Evolutionary conservation across 2,329 filamentous ascomycete genomes (phyloP).

Genomic region (Paecilomyces sp.): DNA sequence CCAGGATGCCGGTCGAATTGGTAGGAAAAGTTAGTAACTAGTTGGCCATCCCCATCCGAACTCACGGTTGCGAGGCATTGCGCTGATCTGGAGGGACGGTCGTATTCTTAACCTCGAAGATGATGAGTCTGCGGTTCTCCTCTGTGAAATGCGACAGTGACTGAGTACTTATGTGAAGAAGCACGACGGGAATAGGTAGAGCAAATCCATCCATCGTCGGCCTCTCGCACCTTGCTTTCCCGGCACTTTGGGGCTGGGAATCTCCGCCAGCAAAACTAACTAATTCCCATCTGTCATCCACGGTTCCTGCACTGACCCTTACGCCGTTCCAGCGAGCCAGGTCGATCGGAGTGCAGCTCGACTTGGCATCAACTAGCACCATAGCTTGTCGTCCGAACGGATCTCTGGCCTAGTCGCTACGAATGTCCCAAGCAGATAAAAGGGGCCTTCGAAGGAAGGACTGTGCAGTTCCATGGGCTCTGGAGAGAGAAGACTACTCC

Average conservation of each 20-base stretch:
- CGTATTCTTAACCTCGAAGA: too few relatives aligned
- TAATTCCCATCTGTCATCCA: neutral
- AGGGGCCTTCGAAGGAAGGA: too few relatives aligned
- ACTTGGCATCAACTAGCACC: neutral
- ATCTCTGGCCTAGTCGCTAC: neutral
- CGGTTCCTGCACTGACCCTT: neutral
- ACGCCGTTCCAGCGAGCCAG: neutral
- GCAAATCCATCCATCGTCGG: too few relatives aligned
- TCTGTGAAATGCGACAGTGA: too few relatives aligned
- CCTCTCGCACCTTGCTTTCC: too few relatives aligned
- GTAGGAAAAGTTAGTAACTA: neutral
- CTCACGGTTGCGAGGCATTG: too few relatives aligned
- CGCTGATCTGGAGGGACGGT: too few relatives aligned
- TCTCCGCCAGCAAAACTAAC: neutral
- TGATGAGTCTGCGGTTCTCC: too few relatives aligned
- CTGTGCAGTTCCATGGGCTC: too few relatives aligned
- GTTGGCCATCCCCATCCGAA: neutral
- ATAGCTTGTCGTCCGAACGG: neutral
- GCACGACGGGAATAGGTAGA: too few relatives aligned
- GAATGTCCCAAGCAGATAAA: neutral
- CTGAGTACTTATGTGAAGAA: too few relatives aligned
- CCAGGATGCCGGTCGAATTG: neutral
- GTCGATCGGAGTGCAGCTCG: neutral
- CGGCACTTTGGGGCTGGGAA: neutral
- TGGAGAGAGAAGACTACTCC: too few relatives aligned